Evolutionary conservation across 208 protist genomes (phyloP), one percentile per base, ranked within the genome.

Genomic region (Angomonas deanei): DNA sequence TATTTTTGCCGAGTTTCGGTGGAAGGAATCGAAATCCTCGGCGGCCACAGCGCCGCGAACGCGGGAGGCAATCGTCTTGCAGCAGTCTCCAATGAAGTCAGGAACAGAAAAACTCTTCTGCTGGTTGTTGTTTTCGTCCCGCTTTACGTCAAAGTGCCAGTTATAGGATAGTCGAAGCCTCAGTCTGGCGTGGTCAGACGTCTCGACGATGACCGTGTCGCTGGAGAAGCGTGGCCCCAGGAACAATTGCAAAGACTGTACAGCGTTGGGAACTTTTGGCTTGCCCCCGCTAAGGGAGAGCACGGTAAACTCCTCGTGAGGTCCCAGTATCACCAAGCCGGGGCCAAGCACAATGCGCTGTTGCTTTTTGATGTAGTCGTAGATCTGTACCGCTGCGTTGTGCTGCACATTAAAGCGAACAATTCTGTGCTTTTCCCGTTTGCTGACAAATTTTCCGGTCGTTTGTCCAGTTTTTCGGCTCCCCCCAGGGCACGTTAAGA

Each of bases 11-110:
- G 96, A 98, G 74, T 97, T 96, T 28, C 88, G 86, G 74, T 99
- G 97, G 80, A 99, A 99, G 8, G 94, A 85, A 74, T 99, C 97
- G 68, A 99, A 99, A 54, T 92, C 77, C 30, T 84, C 85, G 0
- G 70, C 56, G 1, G 97, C 97, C 3, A 98, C 93, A 30, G 91
- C 94, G 24, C 93, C 97, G 65, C 97, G 91, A 53, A 99, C 88
- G 33, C 95, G 86, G 1, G 88, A 96, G 2, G 96, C 97, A 50
- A 99, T 95, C n/a, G 96, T 96, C 76, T 98, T 98, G 84, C 97
- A 99, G 58, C 80, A 87, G 66, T 99, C 96, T 26, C 97, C 97
- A 59, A 99, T 89, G 73, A 99, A 99, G 81, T 99, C 97, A 2
- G 97, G 94, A 31, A 98, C 90, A 2, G 85, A 80, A 74, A 84